Evolutionary conservation across 352 stramenopile species (phyloP), one percentile per base, ranked within the genome.

Genomic region (Globisporangium abappressorium): DNA sequence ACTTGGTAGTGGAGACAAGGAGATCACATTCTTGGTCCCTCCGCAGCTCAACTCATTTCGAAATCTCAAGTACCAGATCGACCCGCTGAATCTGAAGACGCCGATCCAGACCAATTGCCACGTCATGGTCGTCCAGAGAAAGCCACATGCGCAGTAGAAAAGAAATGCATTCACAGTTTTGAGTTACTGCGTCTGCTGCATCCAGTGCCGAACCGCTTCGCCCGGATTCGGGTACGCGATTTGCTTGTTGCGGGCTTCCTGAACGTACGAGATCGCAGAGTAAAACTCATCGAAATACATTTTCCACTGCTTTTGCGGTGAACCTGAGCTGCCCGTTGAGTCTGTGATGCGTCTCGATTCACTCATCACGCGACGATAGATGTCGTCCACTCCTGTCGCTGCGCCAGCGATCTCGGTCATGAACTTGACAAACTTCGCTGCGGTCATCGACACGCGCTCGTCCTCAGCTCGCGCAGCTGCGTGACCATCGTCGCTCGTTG

Each of bases 211-310:
- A 18, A 92, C 72, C 46, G 83, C 81, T 66, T 93, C 84, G 18
- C 84, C 82, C 38, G 79, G 72, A 53, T 65, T 87, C 9, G 71
- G 34, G 67, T 85, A 84, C 33, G 65, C 53, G 56, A 57, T 70
- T 5, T 46, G 68, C 41, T 65, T 71, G 70, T 67, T 81, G 24
- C 74, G 69, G 56, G 84, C 75, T 18, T 70, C 68, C 36, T 93
- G 84, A 36, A 91, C 57, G 62, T 82, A 80, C 30, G 82, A 78
- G 18, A 94, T 81, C 6, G 78, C 82, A 30, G 89, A 65, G 71
- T 91, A 94, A 65, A 94, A 92, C 30, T 90, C 81, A 57, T 92
- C 82, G 36, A 89, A 79, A 60, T 72, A 70, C 78, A 91, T 89
- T 60, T 36, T 73, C 66, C 56, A 70, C 62, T 15, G 41, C 30